Evolutionary conservation across 495 filamentous ascomycete genomes (phyloP).

Genomic region (Aspergillus funiculosus): DNA sequence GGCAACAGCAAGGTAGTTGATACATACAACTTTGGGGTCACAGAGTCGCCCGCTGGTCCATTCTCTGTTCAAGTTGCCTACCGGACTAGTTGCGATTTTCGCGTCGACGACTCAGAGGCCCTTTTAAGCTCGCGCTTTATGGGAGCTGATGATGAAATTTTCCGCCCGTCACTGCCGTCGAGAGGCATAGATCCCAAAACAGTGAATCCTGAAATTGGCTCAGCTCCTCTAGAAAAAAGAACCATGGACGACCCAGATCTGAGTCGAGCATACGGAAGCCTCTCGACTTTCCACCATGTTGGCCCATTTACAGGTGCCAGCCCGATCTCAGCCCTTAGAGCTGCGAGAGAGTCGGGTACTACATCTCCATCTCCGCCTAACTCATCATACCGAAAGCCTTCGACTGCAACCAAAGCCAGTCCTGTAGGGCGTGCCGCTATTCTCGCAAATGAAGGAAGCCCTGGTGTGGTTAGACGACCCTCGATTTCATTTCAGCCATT

Average conservation of each 20-base stretch:
- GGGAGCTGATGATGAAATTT: conserved; percentile 82
- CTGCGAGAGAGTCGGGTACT: conserved; percentile 50
- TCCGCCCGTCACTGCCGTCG: conserved; percentile 64
- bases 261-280: conserved; percentile 81
- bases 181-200: conserved; percentile 31
- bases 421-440: conserved; percentile 57
- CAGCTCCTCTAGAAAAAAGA: conserved; percentile 54
- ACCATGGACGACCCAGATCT: conserved; percentile 52
- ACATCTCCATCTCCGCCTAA: conserved; percentile 43
- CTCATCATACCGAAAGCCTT: conserved; percentile 56
- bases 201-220: conserved; percentile 58
- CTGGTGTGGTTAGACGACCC: conserved; percentile 58
- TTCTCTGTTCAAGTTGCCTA: conserved; percentile 77
- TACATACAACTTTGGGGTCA: conserved; percentile 68
- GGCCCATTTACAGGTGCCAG: conserved; percentile 70
- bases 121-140: conserved; percentile 93
- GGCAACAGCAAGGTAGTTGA: conserved; percentile 62
- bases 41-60: conserved; percentile 78
- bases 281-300: conserved; percentile 87
- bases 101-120: conserved; percentile 84
- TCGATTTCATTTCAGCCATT: conserved; percentile 93
- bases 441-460: conserved; percentile 48
- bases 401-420: conserved; percentile 52
- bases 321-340: conserved; percentile 78
- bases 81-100: conserved; percentile 82